Conservation (phyloP, 441 rosid species). For the Aquilaria agallochum region DNA sequence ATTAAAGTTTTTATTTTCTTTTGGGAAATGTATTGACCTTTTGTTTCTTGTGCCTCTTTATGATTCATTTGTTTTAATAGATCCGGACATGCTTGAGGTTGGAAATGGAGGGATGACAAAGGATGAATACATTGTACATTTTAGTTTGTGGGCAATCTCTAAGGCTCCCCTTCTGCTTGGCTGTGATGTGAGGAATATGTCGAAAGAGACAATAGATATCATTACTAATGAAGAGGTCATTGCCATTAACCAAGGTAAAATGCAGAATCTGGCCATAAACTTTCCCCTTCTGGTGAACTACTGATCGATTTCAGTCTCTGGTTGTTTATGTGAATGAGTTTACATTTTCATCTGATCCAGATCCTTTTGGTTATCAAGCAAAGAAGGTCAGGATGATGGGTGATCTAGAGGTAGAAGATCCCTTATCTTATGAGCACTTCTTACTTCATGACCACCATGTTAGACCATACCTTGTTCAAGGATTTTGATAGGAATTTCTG, state of each 20-base stretch:
- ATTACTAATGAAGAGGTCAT: conserved; percentile 59
- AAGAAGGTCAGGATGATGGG: conserved; percentile 65
- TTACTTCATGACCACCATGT: not conserved
- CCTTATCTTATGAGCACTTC: not conserved
- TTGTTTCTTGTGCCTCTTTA: not conserved
- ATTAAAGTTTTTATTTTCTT: conserved; percentile 14
- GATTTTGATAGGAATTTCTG: not conserved
- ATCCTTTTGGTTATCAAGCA: conserved; percentile 67
- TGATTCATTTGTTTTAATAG: conserved; percentile 22
- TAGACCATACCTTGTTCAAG: not conserved
- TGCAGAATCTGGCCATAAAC: not conserved
- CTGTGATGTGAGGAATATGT: conserved; percentile 64
- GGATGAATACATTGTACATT: conserved; percentile 64
- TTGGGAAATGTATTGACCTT: not conserved
- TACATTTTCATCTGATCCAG: conserved; percentile 25
- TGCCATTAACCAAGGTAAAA: conserved; percentile 64
- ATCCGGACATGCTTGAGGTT: conserved; percentile 84
- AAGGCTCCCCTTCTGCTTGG: conserved; percentile 82
- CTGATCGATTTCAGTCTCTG: not conserved
- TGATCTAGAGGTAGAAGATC: conserved; percentile 42
- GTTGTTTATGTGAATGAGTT: conserved; percentile 6
- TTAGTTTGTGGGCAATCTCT: conserved; percentile 78
- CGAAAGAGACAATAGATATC: conserved; percentile 51
- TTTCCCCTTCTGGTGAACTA: not conserved
- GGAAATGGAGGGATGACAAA: conserved; percentile 78